phyloP scores from a whole-genome alignment of 164 flowering plant genomes.

The Kalanchoe fedtschenkoi region DNA sequence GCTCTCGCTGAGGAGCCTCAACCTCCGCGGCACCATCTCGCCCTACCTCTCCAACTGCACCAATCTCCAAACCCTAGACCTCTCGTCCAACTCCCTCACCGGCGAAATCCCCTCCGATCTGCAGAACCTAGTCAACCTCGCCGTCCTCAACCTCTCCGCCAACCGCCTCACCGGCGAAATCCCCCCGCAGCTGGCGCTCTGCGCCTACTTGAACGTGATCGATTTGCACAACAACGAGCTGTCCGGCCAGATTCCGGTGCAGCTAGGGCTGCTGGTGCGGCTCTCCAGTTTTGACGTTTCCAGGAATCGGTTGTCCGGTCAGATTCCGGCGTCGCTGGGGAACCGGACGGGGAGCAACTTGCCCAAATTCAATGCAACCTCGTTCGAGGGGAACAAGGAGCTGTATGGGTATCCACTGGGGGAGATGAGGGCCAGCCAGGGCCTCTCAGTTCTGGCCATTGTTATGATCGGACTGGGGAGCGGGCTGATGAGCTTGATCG shows the following conservation, averaged over 20 bases:
- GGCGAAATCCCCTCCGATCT: conserved; percentile 80
- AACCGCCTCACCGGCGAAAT: conserved; percentile 59
- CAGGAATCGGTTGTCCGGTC: conserved; percentile 54
- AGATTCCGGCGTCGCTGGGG: conserved; percentile 49
- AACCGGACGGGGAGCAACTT: conserved; percentile 46
- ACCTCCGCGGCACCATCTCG: conserved; percentile 65
- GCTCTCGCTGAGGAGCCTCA: conserved; percentile 59
- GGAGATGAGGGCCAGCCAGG: conserved; percentile 27
- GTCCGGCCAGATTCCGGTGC: conserved; percentile 64
- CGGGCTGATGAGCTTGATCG: conserved; percentile 67
- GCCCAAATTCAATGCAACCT: conserved; percentile 60
- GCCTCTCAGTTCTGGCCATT: conserved; percentile 63
- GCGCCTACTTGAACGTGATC: conserved; percentile 84
- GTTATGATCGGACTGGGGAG: conserved; percentile 94
- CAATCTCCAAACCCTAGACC: conserved; percentile 84
- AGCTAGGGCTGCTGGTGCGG: conserved; percentile 53
- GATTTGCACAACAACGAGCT: conserved; percentile 68
- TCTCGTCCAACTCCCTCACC: conserved; percentile 65
- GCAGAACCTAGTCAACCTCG: conserved; percentile 64
- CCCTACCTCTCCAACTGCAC: conserved; percentile 81
- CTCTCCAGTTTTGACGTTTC: conserved; percentile 78
- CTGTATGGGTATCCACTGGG: conserved; percentile 84
- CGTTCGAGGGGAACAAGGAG: conserved; percentile 69
- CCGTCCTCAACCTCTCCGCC: conserved; percentile 79
- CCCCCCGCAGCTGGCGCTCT: conserved; percentile 58